Evolutionary conservation across 1,284 basidiomycete species (phyloP), one percentile per base, ranked within the genome.

Genomic region (Sparassis latifolia): DNA sequence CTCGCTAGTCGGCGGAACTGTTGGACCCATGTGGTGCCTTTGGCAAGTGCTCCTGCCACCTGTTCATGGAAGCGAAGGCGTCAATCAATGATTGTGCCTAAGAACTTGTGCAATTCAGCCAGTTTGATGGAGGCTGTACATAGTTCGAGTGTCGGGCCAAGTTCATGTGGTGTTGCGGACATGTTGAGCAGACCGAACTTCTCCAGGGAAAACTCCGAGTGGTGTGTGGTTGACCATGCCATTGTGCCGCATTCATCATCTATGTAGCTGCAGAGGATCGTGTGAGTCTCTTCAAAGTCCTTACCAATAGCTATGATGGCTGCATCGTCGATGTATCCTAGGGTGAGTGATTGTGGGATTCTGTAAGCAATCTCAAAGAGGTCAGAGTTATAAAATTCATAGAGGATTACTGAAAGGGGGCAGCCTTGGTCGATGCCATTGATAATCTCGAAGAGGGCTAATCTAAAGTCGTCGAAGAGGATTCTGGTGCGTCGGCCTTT

Each of bases 351-450:
- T 58, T 9, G 51, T 51, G 2, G 20, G 20, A 20, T 20, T 20
- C 20, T 20, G 20, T 20, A 20, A 20, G 20, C 20, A 20, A 20
- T 20, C 20, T 20, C 20, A 20, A 20, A 20, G 20, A 20, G 20
- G 20, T 20, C 20, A 20, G 59, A 56, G 42, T 68, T 71, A 59
- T 70, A 74, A 51, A 70, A 65, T 0, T 62, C 52, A 50, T 63
- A 71, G 0, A 62, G 45, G 0, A 70, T 20, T 1, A 20, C 20
- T 20, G 20, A 20, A 20, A 20, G 20, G 20, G 20, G 20, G 20
- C 20, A 20, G 20, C 20, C 20, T 20, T 20, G 20, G 20, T 20
- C 20, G 20, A 20, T 20, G 20, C 20, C 20, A 20, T 61, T 66
- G 30, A 49, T 20, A 3, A 72, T 63, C 0, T 47, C 45, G 6